phyloP scores from a whole-genome alignment of 768 basidiomycete genomes.

The Leccinum barrowsii region DNA sequence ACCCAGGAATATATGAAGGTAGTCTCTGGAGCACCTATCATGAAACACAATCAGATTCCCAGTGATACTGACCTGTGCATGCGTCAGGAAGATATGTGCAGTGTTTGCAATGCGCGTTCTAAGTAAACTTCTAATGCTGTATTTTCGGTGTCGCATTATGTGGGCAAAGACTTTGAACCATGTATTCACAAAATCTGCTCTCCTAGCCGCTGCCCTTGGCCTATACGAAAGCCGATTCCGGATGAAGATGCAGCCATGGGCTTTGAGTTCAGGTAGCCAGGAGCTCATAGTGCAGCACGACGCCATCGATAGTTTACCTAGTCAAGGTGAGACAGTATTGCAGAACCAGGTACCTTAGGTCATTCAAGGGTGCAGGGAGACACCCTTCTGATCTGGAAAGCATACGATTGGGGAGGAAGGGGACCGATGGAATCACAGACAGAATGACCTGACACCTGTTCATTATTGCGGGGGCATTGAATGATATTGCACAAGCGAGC shows the following conservation, averaged over 20 bases:
- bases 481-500: background rate
- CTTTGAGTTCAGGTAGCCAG: background rate
- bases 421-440: background rate
- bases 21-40: too few relatives aligned
- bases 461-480: background rate
- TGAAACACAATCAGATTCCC: too few relatives aligned
- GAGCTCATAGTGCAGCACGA: background rate
- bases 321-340: background rate
- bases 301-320: background rate
- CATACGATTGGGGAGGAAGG: background rate
- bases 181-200: background rate
- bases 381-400: background rate
- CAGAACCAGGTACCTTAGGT: background rate
- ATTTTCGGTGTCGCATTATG: background rate
- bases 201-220: background rate
- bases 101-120: background rate
- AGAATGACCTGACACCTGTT: background rate
- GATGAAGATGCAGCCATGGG: background rate
- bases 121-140: background rate
- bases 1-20: background rate
- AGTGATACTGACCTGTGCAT: background rate
- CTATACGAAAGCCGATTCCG: background rate
- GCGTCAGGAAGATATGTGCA: too few relatives aligned
- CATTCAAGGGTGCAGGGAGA: background rate
- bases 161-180: background rate